Evolutionary conservation across 2,329 filamentous ascomycete genomes (phyloP).

Genomic region (Ophiognomonia clavigignenti-juglandacearum): DNA sequence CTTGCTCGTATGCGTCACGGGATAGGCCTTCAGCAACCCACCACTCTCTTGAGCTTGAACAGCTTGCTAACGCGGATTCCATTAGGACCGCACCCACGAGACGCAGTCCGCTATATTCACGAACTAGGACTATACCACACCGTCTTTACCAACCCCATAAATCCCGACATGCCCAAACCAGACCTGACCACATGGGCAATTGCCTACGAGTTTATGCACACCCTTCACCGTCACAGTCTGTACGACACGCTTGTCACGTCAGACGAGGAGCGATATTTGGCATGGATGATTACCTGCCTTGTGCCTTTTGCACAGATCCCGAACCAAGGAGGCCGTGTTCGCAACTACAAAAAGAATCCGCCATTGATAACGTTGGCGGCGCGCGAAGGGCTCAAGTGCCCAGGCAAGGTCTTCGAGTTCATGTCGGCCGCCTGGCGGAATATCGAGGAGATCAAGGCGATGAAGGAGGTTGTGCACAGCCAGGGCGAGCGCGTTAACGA

Average conservation of each 20-base stretch:
- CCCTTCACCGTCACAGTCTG: constrained; percentile 27
- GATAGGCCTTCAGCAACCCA: neutral
- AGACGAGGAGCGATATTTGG: constrained; percentile 61
- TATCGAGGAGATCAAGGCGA: constrained; percentile 53
- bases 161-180: constrained; percentile 46
- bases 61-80: neutral
- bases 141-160: constrained; percentile 66
- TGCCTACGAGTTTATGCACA: constrained; percentile 59
- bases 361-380: constrained; percentile 60
- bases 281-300: constrained; percentile 73
- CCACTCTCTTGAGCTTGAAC: neutral
- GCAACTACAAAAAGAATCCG: constrained; percentile 25
- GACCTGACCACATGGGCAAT: constrained; percentile 56
- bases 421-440: constrained; percentile 62
- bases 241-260: constrained; percentile 54
- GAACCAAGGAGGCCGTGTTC: constrained; percentile 40
- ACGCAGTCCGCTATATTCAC: constrained; percentile 62
- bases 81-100: constrained; percentile 52
- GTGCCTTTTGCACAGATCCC: constrained; percentile 62
- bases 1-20: too few species aligned
- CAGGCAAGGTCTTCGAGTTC: constrained; percentile 69
- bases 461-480: constrained; percentile 52
- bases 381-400: constrained; percentile 72
- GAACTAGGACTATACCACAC: constrained; percentile 63
- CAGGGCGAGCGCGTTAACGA: constrained; percentile 40